Percentiles rank a stretch among this genome's conserved stretches.
Conservation (phyloP, 164 flowering plant species). For the Hamamelis virginiana region DNA sequence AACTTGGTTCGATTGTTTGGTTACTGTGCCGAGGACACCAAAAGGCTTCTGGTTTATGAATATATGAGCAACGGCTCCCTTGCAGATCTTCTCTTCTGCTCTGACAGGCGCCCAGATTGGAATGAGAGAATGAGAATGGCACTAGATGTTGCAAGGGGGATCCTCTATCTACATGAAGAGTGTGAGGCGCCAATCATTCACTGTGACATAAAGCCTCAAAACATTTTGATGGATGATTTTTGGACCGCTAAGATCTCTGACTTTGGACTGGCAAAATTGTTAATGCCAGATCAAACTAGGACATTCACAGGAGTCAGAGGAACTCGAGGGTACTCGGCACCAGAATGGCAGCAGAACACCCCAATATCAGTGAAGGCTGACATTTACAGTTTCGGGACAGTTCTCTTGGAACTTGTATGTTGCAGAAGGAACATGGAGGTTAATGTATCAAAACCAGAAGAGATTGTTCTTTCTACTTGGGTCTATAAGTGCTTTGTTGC, state of each 20-base stretch:
- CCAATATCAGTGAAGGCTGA: constrained; percentile 15
- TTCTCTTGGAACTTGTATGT: constrained; percentile 16
- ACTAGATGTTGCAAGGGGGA: constrained; percentile 20
- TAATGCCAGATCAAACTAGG: constrained; percentile 15
- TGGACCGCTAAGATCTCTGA: constrained; percentile 21
- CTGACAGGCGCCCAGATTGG: constrained; percentile 16
- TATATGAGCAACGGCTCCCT: constrained; percentile 21
- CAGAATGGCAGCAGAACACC: constrained; percentile 18
- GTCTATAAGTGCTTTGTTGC: not conserved
- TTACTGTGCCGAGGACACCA: constrained; percentile 14
- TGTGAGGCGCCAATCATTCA: constrained; percentile 22
- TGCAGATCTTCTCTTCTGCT: constrained; percentile 12
- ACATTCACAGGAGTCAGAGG: constrained; percentile 14
- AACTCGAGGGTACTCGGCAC: constrained; percentile 23
- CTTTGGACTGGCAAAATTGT: constrained; percentile 18
- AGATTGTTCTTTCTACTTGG: constrained; percentile 9
- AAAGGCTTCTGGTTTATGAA: constrained; percentile 21
- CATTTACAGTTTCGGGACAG: constrained; percentile 15
- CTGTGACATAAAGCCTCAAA: constrained; percentile 27
- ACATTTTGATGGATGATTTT: constrained; percentile 19
- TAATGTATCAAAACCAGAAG: constrained; percentile 8
- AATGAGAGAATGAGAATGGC: constrained; percentile 15
- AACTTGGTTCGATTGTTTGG: constrained; percentile 22
- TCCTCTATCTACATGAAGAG: constrained; percentile 22
- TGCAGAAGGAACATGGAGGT: constrained; percentile 17